Evolutionary conservation across 2,329 filamentous ascomycete species (phyloP).

Genomic region (Hirsutella thompsonii): DNA sequence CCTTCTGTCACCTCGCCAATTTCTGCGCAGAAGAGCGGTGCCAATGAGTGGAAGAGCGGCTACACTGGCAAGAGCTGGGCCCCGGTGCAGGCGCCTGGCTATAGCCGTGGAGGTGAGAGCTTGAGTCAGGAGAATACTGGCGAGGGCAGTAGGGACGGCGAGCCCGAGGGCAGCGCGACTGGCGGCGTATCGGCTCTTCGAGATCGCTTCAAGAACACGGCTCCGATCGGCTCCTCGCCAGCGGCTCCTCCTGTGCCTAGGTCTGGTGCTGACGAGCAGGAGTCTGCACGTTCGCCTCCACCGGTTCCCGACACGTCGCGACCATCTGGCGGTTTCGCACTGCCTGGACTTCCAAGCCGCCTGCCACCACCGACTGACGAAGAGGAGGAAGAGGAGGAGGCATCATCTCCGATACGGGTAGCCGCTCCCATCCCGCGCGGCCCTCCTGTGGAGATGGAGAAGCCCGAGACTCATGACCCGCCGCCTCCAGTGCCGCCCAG

Average conservation of each 20-base stretch:
- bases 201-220: conserved; percentile 70
- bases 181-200: conserved; percentile 62
- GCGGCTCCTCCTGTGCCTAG: conserved; percentile 23
- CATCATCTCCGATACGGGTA: conserved; percentile 68
- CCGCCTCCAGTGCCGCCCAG: conserved; percentile 49
- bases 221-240: conserved; percentile 47
- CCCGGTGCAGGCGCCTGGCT: conserved; percentile 56
- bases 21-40: conserved; percentile 57
- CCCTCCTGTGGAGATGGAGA: conserved; percentile 38
- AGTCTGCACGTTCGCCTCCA: conserved; percentile 31
- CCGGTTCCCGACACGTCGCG: conserved; percentile 47
- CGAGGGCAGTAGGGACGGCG: conserved; percentile 27
- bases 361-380: conserved; percentile 38
- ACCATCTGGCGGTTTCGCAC: conserved; percentile 61
- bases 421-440: conserved; percentile 71
- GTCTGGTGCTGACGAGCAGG: conserved; percentile 20
- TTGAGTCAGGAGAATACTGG: conserved; percentile 51
- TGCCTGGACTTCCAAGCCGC: conserved; percentile 61
- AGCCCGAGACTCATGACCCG: conserved; percentile 33
- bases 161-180: conserved; percentile 38
- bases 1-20: conserved; percentile 39
- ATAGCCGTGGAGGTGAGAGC: conserved; percentile 44
- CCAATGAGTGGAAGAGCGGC: conserved; percentile 75
- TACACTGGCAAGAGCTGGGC: conserved; percentile 87
- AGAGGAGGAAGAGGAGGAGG: conserved; percentile 45